Percentiles rank a stretch among this genome's conserved stretches.
Evolutionary conservation across 1,139 yeast genomes (phyloP).

Genomic region (Zygosaccharomyces sapae): DNA sequence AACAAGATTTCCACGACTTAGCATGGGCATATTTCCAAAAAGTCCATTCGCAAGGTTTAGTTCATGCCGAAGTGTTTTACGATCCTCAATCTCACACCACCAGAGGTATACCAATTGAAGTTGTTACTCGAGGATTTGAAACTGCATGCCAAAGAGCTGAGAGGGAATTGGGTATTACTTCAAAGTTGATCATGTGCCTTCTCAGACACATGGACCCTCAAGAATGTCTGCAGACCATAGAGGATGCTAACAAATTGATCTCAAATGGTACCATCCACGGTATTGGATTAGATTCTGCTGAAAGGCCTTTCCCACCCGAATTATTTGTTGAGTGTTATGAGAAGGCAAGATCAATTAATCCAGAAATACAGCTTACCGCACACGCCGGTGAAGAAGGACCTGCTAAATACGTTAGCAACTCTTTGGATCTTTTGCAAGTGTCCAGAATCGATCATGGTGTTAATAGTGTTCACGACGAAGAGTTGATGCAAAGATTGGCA

Average conservation of each 20-base stretch:
- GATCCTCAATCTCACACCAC: conserved; percentile 83
- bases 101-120: conserved; percentile 55
- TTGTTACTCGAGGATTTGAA: conserved; percentile 59
- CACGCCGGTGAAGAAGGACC: conserved; percentile 90
- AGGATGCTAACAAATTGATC: conserved; percentile 48
- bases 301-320: conserved; percentile 69
- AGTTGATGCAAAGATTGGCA: conserved; percentile 53
- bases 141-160: conserved; percentile 61
- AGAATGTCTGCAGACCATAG: conserved; percentile 54
- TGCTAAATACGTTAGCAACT: conserved; percentile 52
- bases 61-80: conserved; percentile 68
- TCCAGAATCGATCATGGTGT: conserved; percentile 79
- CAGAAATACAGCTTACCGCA: conserved; percentile 61
- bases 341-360: conserved; percentile 43
- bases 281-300: conserved; percentile 72
- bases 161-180: conserved; percentile 53
- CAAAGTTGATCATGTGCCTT: conserved; percentile 73
- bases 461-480: conserved; percentile 52
- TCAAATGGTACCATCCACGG: conserved; percentile 60
- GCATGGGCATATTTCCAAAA: conserved; percentile 68
- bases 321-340: conserved; percentile 59
- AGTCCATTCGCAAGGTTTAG: conserved; percentile 58
- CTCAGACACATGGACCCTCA: conserved; percentile 65
- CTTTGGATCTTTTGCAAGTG: conserved; percentile 58
- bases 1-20: conserved; percentile 65